A percentile compares a stretch with the other conserved stretches of the same genome.
Conservation (phyloP, 306 rosid genomes). For the Quercus mongolica region DNA sequence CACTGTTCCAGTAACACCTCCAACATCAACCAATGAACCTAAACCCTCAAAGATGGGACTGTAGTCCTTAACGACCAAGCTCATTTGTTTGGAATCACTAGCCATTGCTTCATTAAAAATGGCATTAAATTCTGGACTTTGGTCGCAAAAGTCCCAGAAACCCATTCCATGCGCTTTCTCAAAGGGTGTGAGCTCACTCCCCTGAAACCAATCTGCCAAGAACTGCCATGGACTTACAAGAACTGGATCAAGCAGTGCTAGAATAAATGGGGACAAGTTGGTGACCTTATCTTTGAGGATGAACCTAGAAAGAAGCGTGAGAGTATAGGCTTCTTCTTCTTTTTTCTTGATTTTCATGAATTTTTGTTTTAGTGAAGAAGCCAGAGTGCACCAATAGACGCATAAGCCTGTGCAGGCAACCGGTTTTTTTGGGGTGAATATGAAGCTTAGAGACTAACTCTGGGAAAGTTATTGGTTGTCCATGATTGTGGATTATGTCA, state of each 20-base stretch:
- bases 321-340: slow-evolving; percentile 20
- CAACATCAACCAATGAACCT: too few species aligned
- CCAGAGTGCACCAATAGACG: too few species aligned
- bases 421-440: too few species aligned
- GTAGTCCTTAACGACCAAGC: slow-evolving; percentile 30
- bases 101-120: slow-evolving; percentile 40
- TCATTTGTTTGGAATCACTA: slow-evolving; percentile 40
- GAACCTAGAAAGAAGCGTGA: slow-evolving; percentile 47
- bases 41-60: slow-evolving; percentile 15
- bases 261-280: background rate
- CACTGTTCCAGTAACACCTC: too few species aligned
- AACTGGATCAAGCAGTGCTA: slow-evolving; percentile 13
- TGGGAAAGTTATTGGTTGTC: slow-evolving; percentile 42
- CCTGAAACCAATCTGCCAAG: slow-evolving; percentile 29
- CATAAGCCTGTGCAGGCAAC: too few species aligned
- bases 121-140: background rate
- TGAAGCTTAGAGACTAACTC: slow-evolving; percentile 24
- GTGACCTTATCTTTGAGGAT: slow-evolving; percentile 26
- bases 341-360: too few species aligned
- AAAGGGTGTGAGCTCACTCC: slow-evolving; percentile 11
- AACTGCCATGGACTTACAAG: slow-evolving; percentile 23
- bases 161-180: slow-evolving; percentile 35
- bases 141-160: slow-evolving; percentile 24
- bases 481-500: slow-evolving; percentile 23
- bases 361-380: too few species aligned